Percentiles rank a stretch among this genome's conserved stretches.
Evolutionary conservation across 345 rosid species (phyloP).

Genomic region (Eutrema yunnanense): DNA sequence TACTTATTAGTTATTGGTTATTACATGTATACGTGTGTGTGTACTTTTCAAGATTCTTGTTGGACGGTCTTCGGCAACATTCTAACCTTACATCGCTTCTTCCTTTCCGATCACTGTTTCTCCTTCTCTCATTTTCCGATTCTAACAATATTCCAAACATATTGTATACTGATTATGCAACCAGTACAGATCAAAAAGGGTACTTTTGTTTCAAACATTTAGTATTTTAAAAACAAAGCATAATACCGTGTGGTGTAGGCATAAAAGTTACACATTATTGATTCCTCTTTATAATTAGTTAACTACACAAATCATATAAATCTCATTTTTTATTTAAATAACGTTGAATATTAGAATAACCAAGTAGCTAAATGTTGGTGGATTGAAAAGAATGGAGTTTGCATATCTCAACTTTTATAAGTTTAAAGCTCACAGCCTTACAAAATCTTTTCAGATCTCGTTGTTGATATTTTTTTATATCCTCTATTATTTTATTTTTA

Average conservation of each 20-base stretch:
- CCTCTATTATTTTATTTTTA: not conserved
- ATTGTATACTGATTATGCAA: not conserved
- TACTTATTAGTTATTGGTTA: not conserved
- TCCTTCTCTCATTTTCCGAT: constrained; percentile 20
- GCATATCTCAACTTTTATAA: constrained; percentile 6
- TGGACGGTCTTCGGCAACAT: constrained; percentile 8
- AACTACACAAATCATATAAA: not conserved
- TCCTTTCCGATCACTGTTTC: constrained; percentile 22
- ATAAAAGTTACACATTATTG: not conserved
- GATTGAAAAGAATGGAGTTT: not conserved
- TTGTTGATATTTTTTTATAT: not conserved
- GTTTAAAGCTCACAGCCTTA: not conserved
- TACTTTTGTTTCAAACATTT: constrained; percentile 6
- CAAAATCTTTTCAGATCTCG: constrained; percentile 11
- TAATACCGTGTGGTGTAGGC: not conserved
- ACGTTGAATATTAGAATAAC: not conserved
- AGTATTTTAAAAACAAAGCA: not conserved
- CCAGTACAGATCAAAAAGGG: not conserved
- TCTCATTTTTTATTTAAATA: not conserved
- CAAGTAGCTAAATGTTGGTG: not conserved
- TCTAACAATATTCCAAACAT: constrained; percentile 2
- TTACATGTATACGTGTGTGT: not conserved
- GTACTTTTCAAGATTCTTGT: constrained; percentile 17
- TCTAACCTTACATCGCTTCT: constrained; percentile 9
- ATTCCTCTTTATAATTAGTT: not conserved